phyloP scores from a whole-genome alignment of 768 basidiomycete genomes.

The Lactifluus rugatus region DNA sequence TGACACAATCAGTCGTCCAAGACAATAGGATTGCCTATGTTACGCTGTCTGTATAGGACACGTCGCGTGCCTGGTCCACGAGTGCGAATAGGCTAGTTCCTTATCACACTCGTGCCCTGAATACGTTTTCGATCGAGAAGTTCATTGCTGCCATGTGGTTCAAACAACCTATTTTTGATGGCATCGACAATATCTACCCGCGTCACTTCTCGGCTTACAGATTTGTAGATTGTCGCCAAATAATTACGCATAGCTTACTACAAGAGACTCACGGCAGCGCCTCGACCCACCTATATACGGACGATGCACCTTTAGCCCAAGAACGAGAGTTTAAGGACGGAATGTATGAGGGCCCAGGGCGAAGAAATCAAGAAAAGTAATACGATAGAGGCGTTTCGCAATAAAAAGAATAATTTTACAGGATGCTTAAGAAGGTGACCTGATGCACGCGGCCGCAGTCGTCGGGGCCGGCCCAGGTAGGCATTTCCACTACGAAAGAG shows the following conservation, averaged over 20 bases:
- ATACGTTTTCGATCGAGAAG: background rate
- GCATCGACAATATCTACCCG: background rate
- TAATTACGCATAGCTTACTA: slow-evolving; percentile 17
- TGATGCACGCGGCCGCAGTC: slow-evolving; percentile 8
- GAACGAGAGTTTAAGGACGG: slow-evolving; percentile 4
- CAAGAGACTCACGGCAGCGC: background rate
- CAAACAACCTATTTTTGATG: background rate
- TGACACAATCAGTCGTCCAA: background rate
- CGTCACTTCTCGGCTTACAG: background rate
- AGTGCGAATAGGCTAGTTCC: background rate
- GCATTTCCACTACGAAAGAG: slow-evolving; percentile 26
- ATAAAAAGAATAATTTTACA: background rate
- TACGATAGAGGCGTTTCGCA: slow-evolving; percentile 4
- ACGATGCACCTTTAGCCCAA: slow-evolving; percentile 5
- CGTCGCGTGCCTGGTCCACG: background rate
- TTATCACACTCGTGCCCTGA: background rate
- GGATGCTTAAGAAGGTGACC: background rate
- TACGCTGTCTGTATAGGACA: background rate
- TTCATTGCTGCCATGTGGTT: background rate
- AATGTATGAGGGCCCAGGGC: background rate
- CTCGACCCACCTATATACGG: slow-evolving; percentile 4
- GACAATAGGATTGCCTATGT: background rate
- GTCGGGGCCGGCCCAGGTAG: slow-evolving; percentile 30
- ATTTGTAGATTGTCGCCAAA: slow-evolving; percentile 9
- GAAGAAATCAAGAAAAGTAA: slow-evolving; percentile 14